Evolutionary conservation across 148 eudicot species (phyloP), one percentile per base, ranked within the genome.

Genomic region (Fagopyrum tataricum): DNA sequence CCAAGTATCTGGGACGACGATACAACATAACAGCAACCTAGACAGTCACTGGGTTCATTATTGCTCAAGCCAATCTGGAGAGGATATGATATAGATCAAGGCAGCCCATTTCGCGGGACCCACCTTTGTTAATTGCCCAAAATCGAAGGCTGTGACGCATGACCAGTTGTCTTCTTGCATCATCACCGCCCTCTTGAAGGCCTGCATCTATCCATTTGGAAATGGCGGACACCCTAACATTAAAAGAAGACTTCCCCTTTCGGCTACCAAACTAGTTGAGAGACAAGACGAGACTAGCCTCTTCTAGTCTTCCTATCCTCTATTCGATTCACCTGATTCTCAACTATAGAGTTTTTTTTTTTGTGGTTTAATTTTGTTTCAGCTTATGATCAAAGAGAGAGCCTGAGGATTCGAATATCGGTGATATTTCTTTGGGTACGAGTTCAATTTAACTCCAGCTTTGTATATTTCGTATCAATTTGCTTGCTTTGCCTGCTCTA

Each of bases 91-190:
- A n/a, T n/a, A n/a, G 68, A 62, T 62, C 68, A 0, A 37, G 68
- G 68, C 68, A 43, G 68, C 31, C 43, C 68, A 62, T 62, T 62
- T 62, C 18, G 42, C 4, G 67, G 67, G 67, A 4, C 67, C 67
- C 62, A 56, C 37, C 7, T 21, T 20, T 20, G 10, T 8, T 46
- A 26, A 6, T 21, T 1, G 41, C 24, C 41, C 41, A 61, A 26
- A 7, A 61, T 61, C 40, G 39, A 61, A 13, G 67, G 39, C 39
- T 59, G 40, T 59, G 67, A 59, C 41, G 42, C 41, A 14, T 31
- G 67, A 26, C 42, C 6, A 62, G 37, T 55, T 18, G 20, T 24
- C 14, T 26, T 31, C 37, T 3, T 11, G 40, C 68, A 37, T 62
- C 68, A 37, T 62, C 68, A 62, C 43, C 18, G 42, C 68, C 62